These are phyloP conservation scores for Pseudonectria buxi DNA, from an alignment of 2,329 filamentous ascomycete species.

Conservation along the genomic window DNA sequence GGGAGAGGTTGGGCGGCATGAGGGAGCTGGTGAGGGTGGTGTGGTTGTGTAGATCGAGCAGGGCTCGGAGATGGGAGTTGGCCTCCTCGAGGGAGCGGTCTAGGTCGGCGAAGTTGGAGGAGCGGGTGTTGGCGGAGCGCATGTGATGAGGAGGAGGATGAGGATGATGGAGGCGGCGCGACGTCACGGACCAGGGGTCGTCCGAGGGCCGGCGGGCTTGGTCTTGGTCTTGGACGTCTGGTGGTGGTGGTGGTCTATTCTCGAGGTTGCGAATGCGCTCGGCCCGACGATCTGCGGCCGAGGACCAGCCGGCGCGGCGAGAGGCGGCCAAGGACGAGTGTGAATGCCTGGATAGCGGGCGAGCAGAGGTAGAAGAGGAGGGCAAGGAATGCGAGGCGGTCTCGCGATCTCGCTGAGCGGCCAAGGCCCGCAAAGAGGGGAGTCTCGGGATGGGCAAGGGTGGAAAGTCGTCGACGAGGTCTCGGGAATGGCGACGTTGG, in stretches of 20 bases:
- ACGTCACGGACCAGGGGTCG: conserved; percentile 18
- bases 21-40: conserved; percentile 22
- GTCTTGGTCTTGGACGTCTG: too few relatives aligned
- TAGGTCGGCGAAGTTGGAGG: conserved; percentile 30
- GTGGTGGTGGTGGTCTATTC: conserved; percentile 13
- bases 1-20: conserved; percentile 27
- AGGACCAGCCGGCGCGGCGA: conserved; percentile 22
- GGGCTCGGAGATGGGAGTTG: conserved; percentile 36
- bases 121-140: conserved; percentile 17
- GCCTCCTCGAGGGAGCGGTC: conserved; percentile 35
- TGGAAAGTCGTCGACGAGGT: conserved; percentile 25
- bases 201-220: conserved; percentile 19
- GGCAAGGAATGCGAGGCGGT: conserved; percentile 15
- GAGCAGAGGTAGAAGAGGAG: conserved; percentile 13
- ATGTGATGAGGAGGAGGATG: too few relatives aligned
- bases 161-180: conserved; percentile 18
- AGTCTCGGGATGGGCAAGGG: conserved; percentile 25
- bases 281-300: conserved; percentile 24
- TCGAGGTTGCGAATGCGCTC: conserved; percentile 31
- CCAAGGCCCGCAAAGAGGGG: conserved; percentile 26
- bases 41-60: conserved; percentile 34
- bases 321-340: conserved; percentile 17
- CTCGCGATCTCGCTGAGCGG: conserved; percentile 23
- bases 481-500: conserved; percentile 24
- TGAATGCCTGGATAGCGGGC: conserved; percentile 19